Evolutionary conservation across 1,284 basidiomycete species (phyloP), one percentile per base, ranked within the genome.

Genomic region (Crucibulum cyathiforme): DNA sequence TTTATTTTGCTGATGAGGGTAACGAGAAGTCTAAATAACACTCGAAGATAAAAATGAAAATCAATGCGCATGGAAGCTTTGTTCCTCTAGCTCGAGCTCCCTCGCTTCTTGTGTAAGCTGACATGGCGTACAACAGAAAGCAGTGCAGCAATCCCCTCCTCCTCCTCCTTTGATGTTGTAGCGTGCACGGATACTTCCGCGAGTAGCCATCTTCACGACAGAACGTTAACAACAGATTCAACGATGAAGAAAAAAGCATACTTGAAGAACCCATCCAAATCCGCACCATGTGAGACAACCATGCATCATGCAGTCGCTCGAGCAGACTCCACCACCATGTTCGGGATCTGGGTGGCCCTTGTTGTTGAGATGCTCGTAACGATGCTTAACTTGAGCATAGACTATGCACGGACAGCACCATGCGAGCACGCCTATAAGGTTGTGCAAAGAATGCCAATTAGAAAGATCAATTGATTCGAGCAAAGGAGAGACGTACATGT

Each of bases 11-110:
- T 24, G 24, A 24, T 24, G 24, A 24, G 24, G 24, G 4, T 4
- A 24, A 24, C 24, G 4, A 24, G 24, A 24, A 4, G 2, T 2
- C 24, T 24, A 24, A 24, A 24, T 24, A 2, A 24, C 24, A 24
- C 24, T 2, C 2, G 24, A 24, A 4, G 24, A 24, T 24, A 24
- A 4, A 24, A 24, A 24, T 24, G 4, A 24, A 24, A 24, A 24
- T 24, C 24, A 24, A 24, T 24, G 24, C 24, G 24, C 24, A 24
- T 24, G 24, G 24, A 78, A 73, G 60, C 76, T 80, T 46, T 73
- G 67, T 67, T 86, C 84, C 67, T 86, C 85, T 48, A 80, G 68
- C 60, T 77, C 74, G 19, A 86, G 64, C 65, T 86, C 85, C 31
- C 77, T 73, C 48, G 74, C 71, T 61, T 82, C 82, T 65, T 86